Evolutionary conservation across 176 grass and related monocot genomes (phyloP).

Genomic region (Hordeum vulgare): DNA sequence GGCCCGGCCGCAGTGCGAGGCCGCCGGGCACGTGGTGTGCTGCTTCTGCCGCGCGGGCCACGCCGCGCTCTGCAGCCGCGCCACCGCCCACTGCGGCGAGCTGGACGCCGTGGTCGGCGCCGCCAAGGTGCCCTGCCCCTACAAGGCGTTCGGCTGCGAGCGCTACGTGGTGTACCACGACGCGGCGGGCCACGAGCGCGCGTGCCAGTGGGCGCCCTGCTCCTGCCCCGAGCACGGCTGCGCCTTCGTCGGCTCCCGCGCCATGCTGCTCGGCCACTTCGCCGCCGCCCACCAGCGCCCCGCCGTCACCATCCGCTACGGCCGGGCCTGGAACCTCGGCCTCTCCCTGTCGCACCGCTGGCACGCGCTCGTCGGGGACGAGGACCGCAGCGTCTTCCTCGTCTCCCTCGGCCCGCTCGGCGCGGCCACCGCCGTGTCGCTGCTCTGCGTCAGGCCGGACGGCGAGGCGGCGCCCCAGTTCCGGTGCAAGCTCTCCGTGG

Average conservation of each 20-base stretch:
- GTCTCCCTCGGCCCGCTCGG: background rate
- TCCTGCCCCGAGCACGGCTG: constrained; percentile 1
- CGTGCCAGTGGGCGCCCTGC: constrained; percentile 10
- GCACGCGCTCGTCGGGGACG: background rate
- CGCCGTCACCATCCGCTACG: background rate
- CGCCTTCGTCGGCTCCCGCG: background rate
- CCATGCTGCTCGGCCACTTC: background rate
- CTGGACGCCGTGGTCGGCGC: background rate
- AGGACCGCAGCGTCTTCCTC: background rate
- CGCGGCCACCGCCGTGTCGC: background rate
- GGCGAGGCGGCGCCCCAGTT: background rate
- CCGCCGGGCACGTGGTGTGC: background rate
- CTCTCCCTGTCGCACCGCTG: background rate
- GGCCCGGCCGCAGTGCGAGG: background rate
- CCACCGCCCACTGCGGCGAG: background rate
- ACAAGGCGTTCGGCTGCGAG: background rate
- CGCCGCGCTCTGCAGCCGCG: background rate
- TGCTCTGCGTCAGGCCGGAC: background rate
- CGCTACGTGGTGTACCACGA: background rate
- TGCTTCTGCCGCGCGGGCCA: background rate
- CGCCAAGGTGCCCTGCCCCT: background rate
- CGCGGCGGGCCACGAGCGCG: background rate
- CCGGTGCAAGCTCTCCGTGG: background rate
- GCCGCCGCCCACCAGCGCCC: background rate
- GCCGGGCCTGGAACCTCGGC: background rate